A percentile compares a stretch with the other conserved stretches of the same genome.
phyloP scores from a whole-genome alignment of 805 yeast species.

The Starmerella gropengiesseri region DNA sequence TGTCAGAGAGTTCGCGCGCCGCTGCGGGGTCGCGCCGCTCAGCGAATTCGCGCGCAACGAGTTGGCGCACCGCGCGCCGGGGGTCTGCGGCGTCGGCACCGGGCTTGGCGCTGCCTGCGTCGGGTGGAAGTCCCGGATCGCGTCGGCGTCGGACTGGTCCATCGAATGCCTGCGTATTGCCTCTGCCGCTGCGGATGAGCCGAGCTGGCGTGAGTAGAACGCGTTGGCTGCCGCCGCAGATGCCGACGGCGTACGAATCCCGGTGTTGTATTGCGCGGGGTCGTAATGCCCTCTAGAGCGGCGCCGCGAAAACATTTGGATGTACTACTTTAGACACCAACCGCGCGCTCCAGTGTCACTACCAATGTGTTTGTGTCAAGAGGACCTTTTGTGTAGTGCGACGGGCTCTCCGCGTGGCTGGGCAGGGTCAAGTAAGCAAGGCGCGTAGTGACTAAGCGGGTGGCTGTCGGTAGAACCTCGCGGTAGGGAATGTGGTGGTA shows the following conservation, averaged over 20 bases:
- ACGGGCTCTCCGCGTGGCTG: constrained; percentile 2
- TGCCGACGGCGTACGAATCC: constrained; percentile 29
- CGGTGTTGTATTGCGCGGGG: constrained; percentile 27
- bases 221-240: constrained; percentile 55
- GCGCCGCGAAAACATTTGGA: constrained; percentile 17
- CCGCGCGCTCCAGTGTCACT: no score
- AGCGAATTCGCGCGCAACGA: constrained; percentile 9
- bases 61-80: constrained; percentile 1
- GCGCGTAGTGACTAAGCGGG: constrained; percentile 1
- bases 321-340: no score
- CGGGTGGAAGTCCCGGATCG: constrained; percentile 21
- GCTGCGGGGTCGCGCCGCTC: constrained; percentile 5
- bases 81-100: background rate
- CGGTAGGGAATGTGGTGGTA: no score
- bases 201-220: constrained; percentile 20
- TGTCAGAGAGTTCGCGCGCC: constrained; percentile 24
- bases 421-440: constrained; percentile 3
- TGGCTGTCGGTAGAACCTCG: background rate
- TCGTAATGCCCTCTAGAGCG: constrained; percentile 24
- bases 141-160: constrained; percentile 23
- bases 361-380: no score
- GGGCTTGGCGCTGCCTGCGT: no score
- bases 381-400: no score
- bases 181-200: constrained; percentile 31
- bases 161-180: constrained; percentile 30